These are phyloP conservation scores for Mycena sanguinolenta DNA, from an alignment of 768 basidiomycete genomes.

Conservation along the genomic window DNA sequence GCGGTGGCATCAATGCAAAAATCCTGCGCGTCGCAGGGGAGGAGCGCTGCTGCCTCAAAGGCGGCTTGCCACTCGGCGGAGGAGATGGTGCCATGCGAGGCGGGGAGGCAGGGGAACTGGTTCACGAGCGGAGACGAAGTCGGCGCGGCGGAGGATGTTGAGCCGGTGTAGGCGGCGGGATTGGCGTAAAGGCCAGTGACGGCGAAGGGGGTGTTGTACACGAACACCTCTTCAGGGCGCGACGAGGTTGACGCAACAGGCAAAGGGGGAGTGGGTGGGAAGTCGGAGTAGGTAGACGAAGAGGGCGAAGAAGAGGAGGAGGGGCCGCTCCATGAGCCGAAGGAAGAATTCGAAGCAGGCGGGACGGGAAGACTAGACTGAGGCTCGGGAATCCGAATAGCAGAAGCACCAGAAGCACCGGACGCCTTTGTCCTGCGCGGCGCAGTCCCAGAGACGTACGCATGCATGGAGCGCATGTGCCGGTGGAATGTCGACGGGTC, in stretches of 20 bases:
- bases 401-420: neutral
- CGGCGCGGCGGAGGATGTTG: neutral
- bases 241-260: neutral
- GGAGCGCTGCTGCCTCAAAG: neutral
- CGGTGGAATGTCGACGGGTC: conserved; percentile 22
- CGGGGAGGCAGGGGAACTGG: neutral
- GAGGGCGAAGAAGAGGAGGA: too few species aligned
- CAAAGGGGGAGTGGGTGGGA: neutral
- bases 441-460: neutral
- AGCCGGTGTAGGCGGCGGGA: neutral
- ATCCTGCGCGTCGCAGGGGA: too few species aligned
- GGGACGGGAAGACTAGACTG: neutral
- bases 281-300: too few species aligned
- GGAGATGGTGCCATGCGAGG: neutral
- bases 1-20: too few species aligned
- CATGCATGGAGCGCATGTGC: conserved; percentile 9
- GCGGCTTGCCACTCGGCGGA: neutral
- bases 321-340: too few species aligned
- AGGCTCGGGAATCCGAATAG: neutral
- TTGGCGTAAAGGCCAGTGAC: neutral
- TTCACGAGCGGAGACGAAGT: neutral
- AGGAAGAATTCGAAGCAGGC: neutral
- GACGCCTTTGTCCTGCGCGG: neutral
- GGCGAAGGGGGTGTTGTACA: too few species aligned
- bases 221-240: neutral